Evolutionary conservation across 805 yeast genomes (phyloP), one percentile per base, ranked within the genome.

Genomic region (Candida endomychidarum): DNA sequence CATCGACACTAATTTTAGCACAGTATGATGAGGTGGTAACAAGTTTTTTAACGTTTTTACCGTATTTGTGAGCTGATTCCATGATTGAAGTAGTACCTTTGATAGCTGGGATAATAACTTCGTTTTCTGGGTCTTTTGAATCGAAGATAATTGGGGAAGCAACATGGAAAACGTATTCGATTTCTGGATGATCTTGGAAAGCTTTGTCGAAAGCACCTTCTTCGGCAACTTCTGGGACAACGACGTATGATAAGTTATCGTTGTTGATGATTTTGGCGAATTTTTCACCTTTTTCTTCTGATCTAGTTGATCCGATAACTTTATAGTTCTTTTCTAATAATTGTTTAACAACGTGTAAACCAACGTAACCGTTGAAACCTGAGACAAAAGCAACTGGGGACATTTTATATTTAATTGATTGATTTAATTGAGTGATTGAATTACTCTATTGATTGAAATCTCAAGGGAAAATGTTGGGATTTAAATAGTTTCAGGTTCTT

Each of bases 281-380:
- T 3, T 55, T 47, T 6, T 67, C 72, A 14, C 72, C 76, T 46
- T 75, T 75, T 4, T 52, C 60, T 29, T 54, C 48, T 8, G 72
- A 61, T 49, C 83, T 63, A 2, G 70, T 80, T 4, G 80, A 62
- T 25, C 80, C 81, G 37, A 77, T 60, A 8, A 77, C 83, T 6
- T 53, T 52, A 47, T 76, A 75, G 8, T 60, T 63, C 12, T 61
- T 55, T 5, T 53, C 51, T 21, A 77, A 45, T 32, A 77, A 63
- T 9, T 51, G 49, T 32, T 65, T 61, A 31, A 75, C 62, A 14
- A 75, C 58, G 48, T 77, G 77, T 46, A 64, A 70, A 19, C 81
- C 81, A 40, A 78, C 67, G 51, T 65, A 77, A 10, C 83, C 81
- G 6, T 77, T 61, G 18, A 77, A 78, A 19, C 83, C 83, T 4